Evolutionary conservation across 305 asterid species (phyloP).

Genomic region (Fraxinus sp.): DNA sequence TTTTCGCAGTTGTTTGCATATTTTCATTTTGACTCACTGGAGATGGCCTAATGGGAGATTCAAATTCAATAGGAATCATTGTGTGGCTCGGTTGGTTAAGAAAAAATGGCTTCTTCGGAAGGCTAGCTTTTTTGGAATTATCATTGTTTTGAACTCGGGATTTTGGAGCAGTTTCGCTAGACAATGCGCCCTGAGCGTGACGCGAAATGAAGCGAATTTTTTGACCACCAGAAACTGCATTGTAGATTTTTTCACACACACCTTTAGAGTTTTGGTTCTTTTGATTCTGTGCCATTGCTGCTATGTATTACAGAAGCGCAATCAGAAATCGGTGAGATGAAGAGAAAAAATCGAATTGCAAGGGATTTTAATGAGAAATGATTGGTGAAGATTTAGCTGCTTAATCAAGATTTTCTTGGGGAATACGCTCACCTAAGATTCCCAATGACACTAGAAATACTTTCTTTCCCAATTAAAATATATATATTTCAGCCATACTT

Average conservation of each 20-base stretch:
- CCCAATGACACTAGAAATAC: background rate
- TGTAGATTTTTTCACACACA: slow-evolving; percentile 9
- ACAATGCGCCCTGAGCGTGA: background rate
- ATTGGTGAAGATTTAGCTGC: slow-evolving; percentile 5
- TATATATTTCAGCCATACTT: background rate
- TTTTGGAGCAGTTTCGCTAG: background rate
- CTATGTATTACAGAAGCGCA: background rate
- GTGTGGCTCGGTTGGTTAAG: background rate
- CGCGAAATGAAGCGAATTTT: background rate
- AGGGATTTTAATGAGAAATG: slow-evolving; percentile 15
- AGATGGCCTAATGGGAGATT: background rate
- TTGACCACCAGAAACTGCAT: background rate
- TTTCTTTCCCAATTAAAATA: background rate
- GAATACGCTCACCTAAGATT: background rate
- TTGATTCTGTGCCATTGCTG: slow-evolving; percentile 25
- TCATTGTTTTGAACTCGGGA: background rate
- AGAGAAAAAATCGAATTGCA: background rate
- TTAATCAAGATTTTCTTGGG: slow-evolving; percentile 5
- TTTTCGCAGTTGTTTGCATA: background rate
- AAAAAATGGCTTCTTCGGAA: slow-evolving; percentile 3
- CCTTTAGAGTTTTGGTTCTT: slow-evolving; percentile 10
- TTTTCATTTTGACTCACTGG: background rate
- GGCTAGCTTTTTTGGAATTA: background rate
- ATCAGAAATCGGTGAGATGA: slow-evolving; percentile 2
- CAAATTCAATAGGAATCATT: background rate